phyloP scores from a whole-genome alignment of 179 eudicot species.

The Carnegiea gigantea region DNA sequence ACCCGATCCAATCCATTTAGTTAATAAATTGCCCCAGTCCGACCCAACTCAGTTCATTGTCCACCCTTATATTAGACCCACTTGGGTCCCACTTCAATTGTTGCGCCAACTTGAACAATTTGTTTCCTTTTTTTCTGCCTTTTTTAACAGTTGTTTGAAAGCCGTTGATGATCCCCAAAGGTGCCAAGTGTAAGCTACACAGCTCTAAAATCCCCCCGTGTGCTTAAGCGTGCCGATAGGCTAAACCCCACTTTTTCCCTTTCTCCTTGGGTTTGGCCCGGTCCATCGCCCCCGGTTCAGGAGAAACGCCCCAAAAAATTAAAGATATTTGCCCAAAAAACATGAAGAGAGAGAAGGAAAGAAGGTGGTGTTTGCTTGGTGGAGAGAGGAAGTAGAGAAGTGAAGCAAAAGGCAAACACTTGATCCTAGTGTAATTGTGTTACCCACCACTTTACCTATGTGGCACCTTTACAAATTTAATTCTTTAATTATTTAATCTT shows the following conservation, averaged over 20 bases:
- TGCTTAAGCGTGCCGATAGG: conserved; percentile 9
- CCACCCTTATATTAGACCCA: too few species aligned
- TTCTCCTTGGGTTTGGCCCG: conserved; percentile 25
- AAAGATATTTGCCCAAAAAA: not conserved
- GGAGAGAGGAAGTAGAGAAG: conserved; percentile 29
- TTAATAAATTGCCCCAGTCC: too few species aligned
- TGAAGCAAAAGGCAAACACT: conserved; percentile 48
- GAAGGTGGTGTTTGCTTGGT: conserved; percentile 24
- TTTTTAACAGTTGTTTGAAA: not conserved
- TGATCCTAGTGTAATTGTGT: conserved; percentile 7
- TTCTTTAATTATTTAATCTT: not conserved
- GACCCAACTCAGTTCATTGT: too few species aligned
- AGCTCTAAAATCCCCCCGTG: not conserved
- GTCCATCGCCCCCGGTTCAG: conserved; percentile 27
- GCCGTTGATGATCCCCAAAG: not conserved
- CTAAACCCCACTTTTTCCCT: not conserved
- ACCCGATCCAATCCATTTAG: too few species aligned
- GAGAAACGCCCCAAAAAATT: conserved; percentile 1
- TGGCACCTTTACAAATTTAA: not conserved
- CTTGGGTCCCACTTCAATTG: too few species aligned
- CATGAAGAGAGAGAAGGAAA: not conserved
- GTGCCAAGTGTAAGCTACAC: conserved; percentile 1
- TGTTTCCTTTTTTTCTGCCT: too few species aligned
- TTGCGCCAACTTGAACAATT: too few species aligned
- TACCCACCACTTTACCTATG: conserved; percentile 26